Conservation (phyloP, 2,329 filamentous ascomycete species). For the Colletotrichum sp. region DNA sequence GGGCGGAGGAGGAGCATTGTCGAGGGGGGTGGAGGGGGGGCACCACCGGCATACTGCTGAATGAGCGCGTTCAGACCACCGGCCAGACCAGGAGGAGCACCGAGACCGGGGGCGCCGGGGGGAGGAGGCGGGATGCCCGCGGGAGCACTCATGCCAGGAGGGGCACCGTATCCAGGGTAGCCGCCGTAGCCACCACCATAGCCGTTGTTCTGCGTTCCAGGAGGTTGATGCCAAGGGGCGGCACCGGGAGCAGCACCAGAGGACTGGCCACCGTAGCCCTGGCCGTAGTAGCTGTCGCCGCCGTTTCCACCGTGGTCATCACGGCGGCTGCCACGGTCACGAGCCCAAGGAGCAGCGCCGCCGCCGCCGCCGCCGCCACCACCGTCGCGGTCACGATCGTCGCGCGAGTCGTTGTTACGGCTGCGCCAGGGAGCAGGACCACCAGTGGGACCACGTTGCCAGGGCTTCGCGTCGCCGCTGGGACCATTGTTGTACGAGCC, state of each 20-base stretch:
- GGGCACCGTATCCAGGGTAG: slow-evolving; percentile 56
- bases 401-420: slow-evolving; percentile 57
- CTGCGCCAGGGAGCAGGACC: slow-evolving; percentile 82
- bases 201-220: slow-evolving; percentile 48
- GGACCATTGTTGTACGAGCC: slow-evolving; percentile 61
- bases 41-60: slow-evolving; percentile 65
- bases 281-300: slow-evolving; percentile 50
- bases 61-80: slow-evolving; percentile 69
- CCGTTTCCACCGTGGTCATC: slow-evolving; percentile 41
- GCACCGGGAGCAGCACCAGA: slow-evolving; percentile 19
- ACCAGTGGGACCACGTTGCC: slow-evolving; percentile 85
- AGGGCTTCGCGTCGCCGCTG: slow-evolving; percentile 74
- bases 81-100: slow-evolving; percentile 57
- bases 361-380: slow-evolving; percentile 46
- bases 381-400: slow-evolving; percentile 40
- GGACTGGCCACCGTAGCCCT: slow-evolving; percentile 25
- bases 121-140: slow-evolving; percentile 30
- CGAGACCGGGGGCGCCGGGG: slow-evolving; percentile 45
- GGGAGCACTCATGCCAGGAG: slow-evolving; percentile 54
- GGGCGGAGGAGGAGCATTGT: slow-evolving; percentile 64
- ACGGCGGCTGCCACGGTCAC: slow-evolving; percentile 55
- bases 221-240: slow-evolving; percentile 67
- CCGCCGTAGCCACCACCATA: slow-evolving; percentile 62
- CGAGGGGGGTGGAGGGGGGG: slow-evolving; percentile 57
- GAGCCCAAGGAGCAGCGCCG: slow-evolving; percentile 64